Percentiles rank a stretch among this genome's conserved stretches.
phyloP scores from a whole-genome alignment of 441 rosid genomes.

The Euphorbia celastroides region DNA sequence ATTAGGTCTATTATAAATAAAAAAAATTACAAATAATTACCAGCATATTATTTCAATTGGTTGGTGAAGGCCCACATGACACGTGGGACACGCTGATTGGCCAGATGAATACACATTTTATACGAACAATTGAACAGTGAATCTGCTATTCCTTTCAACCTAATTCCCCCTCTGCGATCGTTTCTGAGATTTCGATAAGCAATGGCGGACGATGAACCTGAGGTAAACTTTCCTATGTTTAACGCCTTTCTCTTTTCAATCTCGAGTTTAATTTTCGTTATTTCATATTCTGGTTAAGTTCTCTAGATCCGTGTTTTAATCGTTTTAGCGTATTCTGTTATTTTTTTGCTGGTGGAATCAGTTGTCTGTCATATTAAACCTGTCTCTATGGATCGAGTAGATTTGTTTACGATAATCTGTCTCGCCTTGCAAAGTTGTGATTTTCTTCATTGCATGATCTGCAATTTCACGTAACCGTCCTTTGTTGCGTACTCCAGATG shows the following conservation, averaged over 20 bases:
- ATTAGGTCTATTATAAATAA: no score
- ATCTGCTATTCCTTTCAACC: not conserved
- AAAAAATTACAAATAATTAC: no score
- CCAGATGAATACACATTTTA: not conserved
- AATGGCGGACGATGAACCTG: constrained; percentile 73
- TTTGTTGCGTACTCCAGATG: no score
- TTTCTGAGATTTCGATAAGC: constrained; percentile 18
- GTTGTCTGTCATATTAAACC: not conserved
- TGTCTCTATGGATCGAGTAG: not conserved
- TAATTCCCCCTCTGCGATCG: not conserved
- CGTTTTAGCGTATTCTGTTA: not conserved
- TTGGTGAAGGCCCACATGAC: not conserved
- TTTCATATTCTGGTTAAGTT: not conserved
- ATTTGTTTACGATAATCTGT: not conserved
- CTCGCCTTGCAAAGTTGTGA: not conserved
- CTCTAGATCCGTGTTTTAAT: constrained; percentile 14
- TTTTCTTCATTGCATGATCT: no score
- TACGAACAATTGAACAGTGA: not conserved
- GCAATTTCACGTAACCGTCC: no score
- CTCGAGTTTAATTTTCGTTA: not conserved
- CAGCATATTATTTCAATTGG: no score
- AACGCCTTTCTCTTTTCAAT: not conserved
- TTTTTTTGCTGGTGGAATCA: not conserved
- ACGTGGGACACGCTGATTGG: not conserved
- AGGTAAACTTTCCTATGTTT: constrained; percentile 32